These are phyloP conservation scores for Sugiyamaella marilandica DNA, from an alignment of 805 yeast genomes.

Conservation along the genomic window DNA sequence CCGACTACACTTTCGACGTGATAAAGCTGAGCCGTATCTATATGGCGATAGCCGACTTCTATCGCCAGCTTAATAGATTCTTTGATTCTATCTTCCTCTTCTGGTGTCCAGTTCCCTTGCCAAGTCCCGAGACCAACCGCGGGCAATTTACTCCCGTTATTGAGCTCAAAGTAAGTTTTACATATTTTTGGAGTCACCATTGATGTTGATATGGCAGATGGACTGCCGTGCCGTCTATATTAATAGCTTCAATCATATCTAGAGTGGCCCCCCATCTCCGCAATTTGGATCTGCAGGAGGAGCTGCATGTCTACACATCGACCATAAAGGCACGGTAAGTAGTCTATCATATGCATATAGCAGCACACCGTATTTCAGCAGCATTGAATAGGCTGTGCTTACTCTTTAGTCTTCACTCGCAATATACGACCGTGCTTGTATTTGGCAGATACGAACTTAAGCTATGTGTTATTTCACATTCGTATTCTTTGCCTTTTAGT, in stretches of 20 bases:
- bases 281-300: too few species aligned
- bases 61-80: slow-evolving; percentile 52
- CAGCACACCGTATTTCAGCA: too few species aligned
- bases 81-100: slow-evolving; percentile 18
- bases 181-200: background rate
- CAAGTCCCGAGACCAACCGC: slow-evolving; percentile 28
- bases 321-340: too few species aligned
- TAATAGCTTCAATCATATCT: background rate
- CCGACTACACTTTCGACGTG: slow-evolving; percentile 69
- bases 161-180: slow-evolving; percentile 26
- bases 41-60: slow-evolving; percentile 61
- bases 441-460: too few species aligned
- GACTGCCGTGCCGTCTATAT: background rate
- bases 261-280: too few species aligned
- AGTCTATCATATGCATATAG: too few species aligned
- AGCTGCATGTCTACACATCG: too few species aligned
- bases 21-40: slow-evolving; percentile 70
- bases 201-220: background rate
- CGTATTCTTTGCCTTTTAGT: too few species aligned
- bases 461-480: too few species aligned
- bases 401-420: too few species aligned
- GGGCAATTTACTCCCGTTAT: slow-evolving; percentile 44
- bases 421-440: too few species aligned
- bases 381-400: too few species aligned
- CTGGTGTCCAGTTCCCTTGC: slow-evolving; percentile 12